Evolutionary conservation across 441 rosid species (phyloP).

Genomic region (Populus hybrid): DNA sequence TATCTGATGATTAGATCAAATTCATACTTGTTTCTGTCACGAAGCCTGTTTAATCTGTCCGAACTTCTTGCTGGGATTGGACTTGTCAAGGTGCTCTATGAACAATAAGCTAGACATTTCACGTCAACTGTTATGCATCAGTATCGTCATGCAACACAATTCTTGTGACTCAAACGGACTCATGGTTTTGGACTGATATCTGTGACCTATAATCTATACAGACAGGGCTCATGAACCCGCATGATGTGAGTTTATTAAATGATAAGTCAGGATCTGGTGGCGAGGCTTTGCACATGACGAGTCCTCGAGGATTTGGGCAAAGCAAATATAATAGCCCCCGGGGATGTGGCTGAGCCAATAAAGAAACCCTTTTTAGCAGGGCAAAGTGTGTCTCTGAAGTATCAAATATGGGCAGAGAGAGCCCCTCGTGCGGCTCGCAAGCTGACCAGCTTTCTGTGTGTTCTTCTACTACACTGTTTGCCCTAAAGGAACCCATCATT

Average conservation of each 20-base stretch:
- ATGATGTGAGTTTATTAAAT: neutral
- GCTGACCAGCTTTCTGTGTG: slow-evolving; percentile 43
- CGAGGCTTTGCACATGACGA: slow-evolving; percentile 8
- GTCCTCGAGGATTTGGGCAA: neutral
- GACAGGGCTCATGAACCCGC: neutral
- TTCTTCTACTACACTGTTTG: slow-evolving; percentile 12
- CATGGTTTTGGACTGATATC: neutral
- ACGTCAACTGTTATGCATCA: neutral
- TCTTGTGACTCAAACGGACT: neutral
- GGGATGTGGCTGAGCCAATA: neutral
- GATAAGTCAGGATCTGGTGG: neutral
- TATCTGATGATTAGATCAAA: neutral
- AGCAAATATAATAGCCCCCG: neutral
- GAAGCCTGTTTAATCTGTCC: neutral
- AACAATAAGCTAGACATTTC: neutral
- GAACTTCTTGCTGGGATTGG: neutral
- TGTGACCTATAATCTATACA: neutral
- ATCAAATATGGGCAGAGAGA: slow-evolving; percentile 22
- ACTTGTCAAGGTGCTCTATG: neutral
- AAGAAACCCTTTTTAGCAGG: slow-evolving; percentile 1
- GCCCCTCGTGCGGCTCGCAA: slow-evolving; percentile 81
- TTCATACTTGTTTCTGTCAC: neutral
- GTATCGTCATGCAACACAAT: neutral
- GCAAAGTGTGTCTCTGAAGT: slow-evolving; percentile 13
- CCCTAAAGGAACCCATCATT: neutral